phyloP scores from a whole-genome alignment of 2,329 filamentous ascomycete genomes.

The Aureobasidium lini region DNA sequence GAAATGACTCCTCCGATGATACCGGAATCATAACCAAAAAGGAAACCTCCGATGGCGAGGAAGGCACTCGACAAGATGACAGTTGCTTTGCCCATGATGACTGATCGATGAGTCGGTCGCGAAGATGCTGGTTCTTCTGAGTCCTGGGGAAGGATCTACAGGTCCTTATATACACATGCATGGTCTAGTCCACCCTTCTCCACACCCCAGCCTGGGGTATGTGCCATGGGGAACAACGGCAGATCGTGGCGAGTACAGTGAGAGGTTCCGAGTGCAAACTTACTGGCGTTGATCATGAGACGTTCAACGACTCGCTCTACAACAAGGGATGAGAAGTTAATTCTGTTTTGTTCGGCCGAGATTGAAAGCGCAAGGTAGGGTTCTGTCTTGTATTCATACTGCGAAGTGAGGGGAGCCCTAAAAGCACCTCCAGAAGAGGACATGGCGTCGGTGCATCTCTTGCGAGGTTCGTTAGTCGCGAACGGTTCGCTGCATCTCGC shows the following conservation, averaged over 20 bases:
- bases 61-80: slow-evolving; percentile 11
- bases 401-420: background rate
- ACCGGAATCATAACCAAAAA: slow-evolving; percentile 28
- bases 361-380: no score
- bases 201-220: background rate
- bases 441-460: slow-evolving; percentile 2
- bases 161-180: background rate
- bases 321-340: background rate
- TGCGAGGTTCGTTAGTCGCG: background rate
- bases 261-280: background rate
- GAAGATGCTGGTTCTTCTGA: background rate
- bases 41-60: slow-evolving; percentile 18
- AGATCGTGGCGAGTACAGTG: no score
- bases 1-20: slow-evolving; percentile 29
- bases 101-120: background rate
- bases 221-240: background rate
- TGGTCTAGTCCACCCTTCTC: background rate
- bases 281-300: background rate
- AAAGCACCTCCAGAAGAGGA: background rate
- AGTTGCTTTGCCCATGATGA: slow-evolving; percentile 13
- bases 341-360: no score
- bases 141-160: background rate
- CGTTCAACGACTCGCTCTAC: background rate
- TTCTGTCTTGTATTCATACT: background rate
- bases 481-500: background rate